Evolutionary conservation across 1,284 basidiomycete genomes (phyloP).

Genomic region (Termitomyces sp.): DNA sequence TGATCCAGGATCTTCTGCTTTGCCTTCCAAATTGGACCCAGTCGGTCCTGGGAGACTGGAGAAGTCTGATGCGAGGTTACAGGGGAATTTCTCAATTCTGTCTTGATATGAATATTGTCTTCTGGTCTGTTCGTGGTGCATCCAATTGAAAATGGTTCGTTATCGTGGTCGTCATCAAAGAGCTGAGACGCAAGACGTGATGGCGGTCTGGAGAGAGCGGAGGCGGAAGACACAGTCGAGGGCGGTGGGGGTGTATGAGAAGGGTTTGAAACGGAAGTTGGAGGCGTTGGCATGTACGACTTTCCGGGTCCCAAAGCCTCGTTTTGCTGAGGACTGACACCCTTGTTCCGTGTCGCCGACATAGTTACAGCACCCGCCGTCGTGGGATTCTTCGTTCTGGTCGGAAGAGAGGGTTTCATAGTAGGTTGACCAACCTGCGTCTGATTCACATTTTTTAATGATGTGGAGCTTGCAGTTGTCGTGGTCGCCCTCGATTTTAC

Average conservation of each 20-base stretch:
- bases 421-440: conserved; percentile 5
- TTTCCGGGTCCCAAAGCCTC: neutral
- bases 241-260: neutral
- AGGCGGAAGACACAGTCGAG: neutral
- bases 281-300: neutral
- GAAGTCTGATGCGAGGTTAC: neutral
- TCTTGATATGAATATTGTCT: too few relatives aligned
- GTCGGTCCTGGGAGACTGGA: neutral
- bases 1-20: neutral
- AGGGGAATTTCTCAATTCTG: neutral
- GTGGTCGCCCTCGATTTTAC: neutral
- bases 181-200: neutral
- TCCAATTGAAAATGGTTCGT: neutral
- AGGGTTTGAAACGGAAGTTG: neutral
- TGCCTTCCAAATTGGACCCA: neutral
- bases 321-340: neutral
- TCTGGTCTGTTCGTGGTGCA: too few relatives aligned
- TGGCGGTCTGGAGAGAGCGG: neutral
- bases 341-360: neutral
- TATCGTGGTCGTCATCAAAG: neutral
- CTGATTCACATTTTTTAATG: neutral
- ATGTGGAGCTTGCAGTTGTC: neutral
- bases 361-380: neutral
- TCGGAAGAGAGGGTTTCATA: neutral
- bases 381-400: conserved; percentile 1